phyloP scores from a whole-genome alignment of 2,329 filamentous ascomycete genomes.

The Fusarium buxicola region DNA sequence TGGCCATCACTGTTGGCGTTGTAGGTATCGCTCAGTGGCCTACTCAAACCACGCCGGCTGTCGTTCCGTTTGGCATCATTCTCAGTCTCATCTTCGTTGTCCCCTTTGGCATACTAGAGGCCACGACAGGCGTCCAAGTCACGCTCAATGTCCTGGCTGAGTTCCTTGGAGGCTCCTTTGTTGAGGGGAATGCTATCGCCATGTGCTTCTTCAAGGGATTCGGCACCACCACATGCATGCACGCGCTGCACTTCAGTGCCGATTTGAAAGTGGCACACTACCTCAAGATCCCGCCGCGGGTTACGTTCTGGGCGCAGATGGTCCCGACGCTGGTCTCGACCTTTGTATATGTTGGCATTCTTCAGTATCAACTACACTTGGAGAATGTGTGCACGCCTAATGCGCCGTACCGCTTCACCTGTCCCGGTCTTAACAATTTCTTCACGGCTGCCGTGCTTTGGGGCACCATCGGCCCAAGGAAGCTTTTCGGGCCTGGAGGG shows the following conservation, averaged over 20 bases:
- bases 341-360: conserved; percentile 49
- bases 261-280: conserved; percentile 56
- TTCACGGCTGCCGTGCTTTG: conserved; percentile 56
- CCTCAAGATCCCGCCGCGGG: conserved; percentile 57
- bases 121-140: conserved; percentile 57
- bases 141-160: conserved; percentile 61
- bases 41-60: conserved; percentile 56
- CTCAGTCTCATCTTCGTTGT: conserved; percentile 57
- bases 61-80: conserved; percentile 57
- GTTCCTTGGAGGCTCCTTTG: conserved; percentile 58
- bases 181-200: conserved; percentile 58
- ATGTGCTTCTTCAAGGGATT: conserved; percentile 62
- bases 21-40: conserved; percentile 53
- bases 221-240: conserved; percentile 51
- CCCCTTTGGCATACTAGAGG: conserved; percentile 57
- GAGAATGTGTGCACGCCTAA: conserved; percentile 52
- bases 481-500: conserved; percentile 51
- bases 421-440: conserved; percentile 54
- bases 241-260: conserved; percentile 52
- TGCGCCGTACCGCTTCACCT: conserved; percentile 52
- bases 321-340: conserved; percentile 51
- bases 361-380: conserved; percentile 55
- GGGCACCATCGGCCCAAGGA: conserved; percentile 55
- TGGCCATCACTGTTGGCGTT: conserved; percentile 51
- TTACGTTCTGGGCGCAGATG: conserved; percentile 52